phyloP scores from a whole-genome alignment of 2,329 filamentous ascomycete genomes.

The Arthroderma sp. region DNA sequence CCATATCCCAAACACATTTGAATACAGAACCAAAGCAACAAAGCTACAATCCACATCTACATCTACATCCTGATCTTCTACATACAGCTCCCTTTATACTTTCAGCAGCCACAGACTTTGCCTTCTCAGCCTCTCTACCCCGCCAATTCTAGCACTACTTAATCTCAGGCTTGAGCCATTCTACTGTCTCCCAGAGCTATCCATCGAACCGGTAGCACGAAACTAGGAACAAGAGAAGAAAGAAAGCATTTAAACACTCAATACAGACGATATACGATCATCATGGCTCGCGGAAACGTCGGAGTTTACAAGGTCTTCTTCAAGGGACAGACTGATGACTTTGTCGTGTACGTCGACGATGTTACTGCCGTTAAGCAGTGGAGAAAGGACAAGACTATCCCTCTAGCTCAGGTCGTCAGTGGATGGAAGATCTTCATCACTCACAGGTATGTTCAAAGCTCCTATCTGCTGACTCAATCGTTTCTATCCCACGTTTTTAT shows the following conservation, averaged over 20 bases:
- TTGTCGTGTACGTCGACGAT: slow-evolving; percentile 54
- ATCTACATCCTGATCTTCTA: background rate
- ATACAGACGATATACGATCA: slow-evolving; percentile 14
- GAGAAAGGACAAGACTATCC: slow-evolving; percentile 65
- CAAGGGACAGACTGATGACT: slow-evolving; percentile 63
- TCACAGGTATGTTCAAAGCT: slow-evolving; percentile 60
- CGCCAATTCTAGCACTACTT: background rate
- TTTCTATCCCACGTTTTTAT: no score
- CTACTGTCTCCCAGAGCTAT: background rate
- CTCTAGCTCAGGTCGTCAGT: slow-evolving; percentile 73
- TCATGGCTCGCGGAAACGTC: slow-evolving; percentile 61
- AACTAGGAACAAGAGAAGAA: background rate
- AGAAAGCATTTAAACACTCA: background rate
- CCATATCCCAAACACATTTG: no score
- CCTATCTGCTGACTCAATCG: slow-evolving; percentile 7
- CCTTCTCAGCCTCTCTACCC: slow-evolving; percentile 4
- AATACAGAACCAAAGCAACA: background rate
- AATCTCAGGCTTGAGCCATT: background rate
- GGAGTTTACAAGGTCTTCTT: slow-evolving; percentile 68
- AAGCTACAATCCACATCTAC: background rate
- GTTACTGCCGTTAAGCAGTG: slow-evolving; percentile 61
- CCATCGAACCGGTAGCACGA: background rate
- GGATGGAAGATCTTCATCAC: slow-evolving; percentile 83
- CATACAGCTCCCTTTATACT: background rate
- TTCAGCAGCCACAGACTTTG: background rate